Conservation (phyloP, 73 alveolate species). For the Durusdinium trenchii region DNA sequence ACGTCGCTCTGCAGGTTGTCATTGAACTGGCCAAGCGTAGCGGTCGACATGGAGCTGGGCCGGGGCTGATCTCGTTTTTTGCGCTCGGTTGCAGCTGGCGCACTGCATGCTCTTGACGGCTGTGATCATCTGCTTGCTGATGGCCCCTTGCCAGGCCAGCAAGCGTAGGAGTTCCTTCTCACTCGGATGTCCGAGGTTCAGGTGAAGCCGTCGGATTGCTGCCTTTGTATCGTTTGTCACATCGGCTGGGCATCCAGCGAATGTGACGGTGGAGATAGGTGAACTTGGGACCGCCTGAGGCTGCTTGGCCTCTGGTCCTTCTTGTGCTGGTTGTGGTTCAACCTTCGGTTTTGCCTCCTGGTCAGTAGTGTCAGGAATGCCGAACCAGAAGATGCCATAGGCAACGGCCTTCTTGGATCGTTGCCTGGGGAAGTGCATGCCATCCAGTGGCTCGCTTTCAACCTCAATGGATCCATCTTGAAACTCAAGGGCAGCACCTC, state of each 20-base stretch:
- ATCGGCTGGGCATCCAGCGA: background rate
- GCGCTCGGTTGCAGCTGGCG: background rate
- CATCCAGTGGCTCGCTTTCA: background rate
- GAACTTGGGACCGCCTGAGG: background rate
- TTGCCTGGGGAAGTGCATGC: no score
- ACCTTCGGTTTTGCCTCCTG: background rate
- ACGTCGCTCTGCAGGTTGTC: conserved; percentile 1
- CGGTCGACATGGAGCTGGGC: background rate
- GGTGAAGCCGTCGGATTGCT: background rate
- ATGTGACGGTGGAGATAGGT: background rate
- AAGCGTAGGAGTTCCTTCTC: background rate
- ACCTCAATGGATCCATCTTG: background rate
- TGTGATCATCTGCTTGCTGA: background rate
- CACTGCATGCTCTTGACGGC: conserved; percentile 18
- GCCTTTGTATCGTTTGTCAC: background rate
- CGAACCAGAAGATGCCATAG: background rate
- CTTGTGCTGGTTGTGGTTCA: background rate
- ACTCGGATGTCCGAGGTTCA: conserved; percentile 25
- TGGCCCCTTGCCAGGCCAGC: conserved; percentile 2
- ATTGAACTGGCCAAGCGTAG: conserved; percentile 25
- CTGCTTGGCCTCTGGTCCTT: background rate
- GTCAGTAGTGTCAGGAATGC: background rate
- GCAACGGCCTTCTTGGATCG: background rate
- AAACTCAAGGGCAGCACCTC: background rate
- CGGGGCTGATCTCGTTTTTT: background rate